Percentiles rank a stretch among this genome's conserved stretches.
phyloP scores from a whole-genome alignment of 1,139 yeast genomes.

The Meyerozyma sp. region DNA sequence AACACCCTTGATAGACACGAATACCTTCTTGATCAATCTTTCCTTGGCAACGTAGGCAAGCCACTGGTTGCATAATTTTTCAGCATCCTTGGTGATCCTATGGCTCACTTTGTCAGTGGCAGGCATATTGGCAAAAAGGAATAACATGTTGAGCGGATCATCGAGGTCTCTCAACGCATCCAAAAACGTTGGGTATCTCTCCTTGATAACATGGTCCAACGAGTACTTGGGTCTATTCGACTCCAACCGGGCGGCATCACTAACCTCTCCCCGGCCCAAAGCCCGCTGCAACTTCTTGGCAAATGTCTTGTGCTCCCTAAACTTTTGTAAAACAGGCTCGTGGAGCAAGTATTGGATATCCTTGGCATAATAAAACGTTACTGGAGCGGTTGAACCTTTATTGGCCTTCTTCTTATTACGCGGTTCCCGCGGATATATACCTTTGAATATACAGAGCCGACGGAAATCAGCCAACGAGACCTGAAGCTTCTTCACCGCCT shows the following conservation, averaged over 20 bases:
- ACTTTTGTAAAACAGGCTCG: constrained; percentile 88
- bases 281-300: constrained; percentile 88
- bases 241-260: constrained; percentile 83
- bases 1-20: constrained; percentile 95
- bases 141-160: constrained; percentile 93
- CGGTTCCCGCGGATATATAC: constrained; percentile 95
- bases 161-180: constrained; percentile 93
- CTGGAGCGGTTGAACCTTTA: constrained; percentile 94
- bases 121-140: constrained; percentile 90
- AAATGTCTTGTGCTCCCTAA: constrained; percentile 93
- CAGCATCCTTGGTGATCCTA: constrained; percentile 80
- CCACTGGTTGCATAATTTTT: constrained; percentile 88
- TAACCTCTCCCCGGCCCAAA: constrained; percentile 85
- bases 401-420: constrained; percentile 94
- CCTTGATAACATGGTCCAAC: constrained; percentile 86
- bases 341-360: constrained; percentile 93
- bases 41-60: constrained; percentile 88
- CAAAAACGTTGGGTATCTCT: constrained; percentile 88
- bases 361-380: constrained; percentile 88
- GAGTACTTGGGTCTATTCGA: constrained; percentile 77
- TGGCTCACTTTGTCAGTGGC: constrained; percentile 82
- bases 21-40: constrained; percentile 76
- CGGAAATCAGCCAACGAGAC: constrained; percentile 97
- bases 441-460: constrained; percentile 94
- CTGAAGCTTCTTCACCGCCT: constrained; percentile 89